Evolutionary conservation across 2,329 filamentous ascomycete species (phyloP), one percentile per base, ranked within the genome.

Genomic region (Metarhizium brunneum): DNA sequence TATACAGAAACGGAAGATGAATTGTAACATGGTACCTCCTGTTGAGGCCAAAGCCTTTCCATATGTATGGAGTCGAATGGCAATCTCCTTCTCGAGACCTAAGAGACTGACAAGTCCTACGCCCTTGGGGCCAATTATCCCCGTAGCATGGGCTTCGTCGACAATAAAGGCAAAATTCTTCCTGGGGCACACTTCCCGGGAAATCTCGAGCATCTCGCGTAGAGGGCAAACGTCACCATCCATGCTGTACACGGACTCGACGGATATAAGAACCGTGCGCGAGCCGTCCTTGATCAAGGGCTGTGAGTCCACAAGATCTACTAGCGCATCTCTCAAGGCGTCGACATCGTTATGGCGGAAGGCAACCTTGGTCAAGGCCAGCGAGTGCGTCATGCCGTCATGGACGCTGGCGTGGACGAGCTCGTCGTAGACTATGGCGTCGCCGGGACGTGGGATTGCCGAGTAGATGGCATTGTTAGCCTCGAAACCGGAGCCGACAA

Each of bases 321-420:
- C 47, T n/a, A 80, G 59, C 2, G 70, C 68, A 4, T 68, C 64
- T 25, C 64, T 60, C 47, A 81, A 65, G 7, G 68, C 64, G n/a
- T 61, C 58, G 2, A 58, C 53, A 47, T 60, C 57, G 59, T 80
- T 82, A 61, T 83, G 80, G 2, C 57, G 60, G 62, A 82, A 81
- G 6, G 68, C 58, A 0, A 75, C 53, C 65, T 61, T 74, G 43
- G 69, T 65, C 1, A 69, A 66, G 0, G 83, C 82, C 6, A 81
- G 70, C 11, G 76, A 79, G 4, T 78, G 65, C n/a, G 73, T 70
- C 78, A 87, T 86, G 1, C 84, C 85, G 59, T 86, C 83, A 57
- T 83, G 82, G 0, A 79, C 76, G 65, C 82, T 87, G 0, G 86
- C 86, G 61, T 88, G 86, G 3, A 87, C 79, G 14, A 83, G 72